Evolutionary conservation across 805 yeast species (phyloP).

Genomic region (Zygosaccharomyces bisporus): DNA sequence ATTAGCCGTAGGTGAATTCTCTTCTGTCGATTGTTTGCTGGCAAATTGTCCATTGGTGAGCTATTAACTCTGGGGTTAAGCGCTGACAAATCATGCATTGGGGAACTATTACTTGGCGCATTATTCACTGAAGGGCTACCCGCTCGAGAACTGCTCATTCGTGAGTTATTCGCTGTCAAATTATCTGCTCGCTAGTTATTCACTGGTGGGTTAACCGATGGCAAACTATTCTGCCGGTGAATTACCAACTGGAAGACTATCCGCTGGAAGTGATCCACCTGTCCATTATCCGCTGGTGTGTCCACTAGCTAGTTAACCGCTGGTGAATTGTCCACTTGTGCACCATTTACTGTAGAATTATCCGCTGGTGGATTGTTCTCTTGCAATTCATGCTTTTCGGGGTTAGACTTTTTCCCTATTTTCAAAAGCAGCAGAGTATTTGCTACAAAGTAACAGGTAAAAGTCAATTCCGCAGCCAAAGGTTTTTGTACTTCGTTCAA

Average conservation of each 20-base stretch:
- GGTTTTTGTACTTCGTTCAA: not conserved
- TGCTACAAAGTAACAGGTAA: not conserved
- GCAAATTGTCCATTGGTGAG: not conserved
- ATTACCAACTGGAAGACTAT: not conserved
- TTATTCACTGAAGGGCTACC: too few species aligned
- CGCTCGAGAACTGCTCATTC: too few species aligned
- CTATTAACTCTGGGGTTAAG: not conserved
- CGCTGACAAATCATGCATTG: too few species aligned
- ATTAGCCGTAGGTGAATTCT: too few species aligned
- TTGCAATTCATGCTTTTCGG: not conserved
- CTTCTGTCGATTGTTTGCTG: not conserved
- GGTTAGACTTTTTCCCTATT: not conserved
- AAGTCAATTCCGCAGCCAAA: not conserved
- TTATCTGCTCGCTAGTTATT: too few species aligned
- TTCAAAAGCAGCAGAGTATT: not conserved
- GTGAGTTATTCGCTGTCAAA: too few species aligned
- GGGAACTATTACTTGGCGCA: not conserved
- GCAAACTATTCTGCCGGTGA: not conserved
- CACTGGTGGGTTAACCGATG: not conserved
- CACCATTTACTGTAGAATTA: not conserved
- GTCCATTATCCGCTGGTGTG: not conserved
- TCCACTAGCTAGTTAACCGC: not conserved
- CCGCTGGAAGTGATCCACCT: too few species aligned
- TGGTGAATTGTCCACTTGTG: not conserved
- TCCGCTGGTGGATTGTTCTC: not conserved